Conservation (phyloP, 2,329 filamentous ascomycete genomes). For the Fusarium euwallaceae region DNA sequence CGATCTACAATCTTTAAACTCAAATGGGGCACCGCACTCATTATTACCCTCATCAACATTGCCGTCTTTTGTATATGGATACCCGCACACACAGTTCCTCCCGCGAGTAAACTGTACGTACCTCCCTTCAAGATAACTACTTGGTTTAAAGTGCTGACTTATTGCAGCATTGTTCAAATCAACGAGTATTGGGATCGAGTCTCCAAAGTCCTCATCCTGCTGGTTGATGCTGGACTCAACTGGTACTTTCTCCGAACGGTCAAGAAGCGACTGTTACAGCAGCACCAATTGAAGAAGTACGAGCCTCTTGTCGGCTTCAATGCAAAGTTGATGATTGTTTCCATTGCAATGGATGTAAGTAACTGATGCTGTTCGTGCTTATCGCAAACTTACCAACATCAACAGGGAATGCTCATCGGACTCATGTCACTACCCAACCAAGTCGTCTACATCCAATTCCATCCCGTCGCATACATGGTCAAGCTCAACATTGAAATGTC, state of each 20-base stretch:
- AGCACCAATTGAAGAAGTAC: constrained; percentile 64
- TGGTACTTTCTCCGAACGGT: constrained; percentile 64
- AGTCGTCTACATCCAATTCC: constrained; percentile 62
- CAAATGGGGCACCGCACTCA: constrained; percentile 60
- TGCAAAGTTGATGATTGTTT: constrained; percentile 62
- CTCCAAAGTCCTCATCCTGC: constrained; percentile 64
- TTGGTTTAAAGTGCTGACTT: background rate
- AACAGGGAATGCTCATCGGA: constrained; percentile 47
- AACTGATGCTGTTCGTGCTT: accelerated
- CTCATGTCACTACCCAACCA: constrained; percentile 52
- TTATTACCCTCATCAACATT: constrained; percentile 65
- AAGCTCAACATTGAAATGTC: constrained; percentile 68
- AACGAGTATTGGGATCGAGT: constrained; percentile 67
- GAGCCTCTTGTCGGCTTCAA: constrained; percentile 64
- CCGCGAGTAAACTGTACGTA: constrained; percentile 52
- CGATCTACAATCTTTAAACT: constrained; percentile 53
- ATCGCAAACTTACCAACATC: accelerated
- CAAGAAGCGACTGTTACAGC: constrained; percentile 60
- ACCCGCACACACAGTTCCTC: constrained; percentile 58
- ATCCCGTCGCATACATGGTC: constrained; percentile 65
- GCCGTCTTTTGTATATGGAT: constrained; percentile 68
- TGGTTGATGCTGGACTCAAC: constrained; percentile 65
- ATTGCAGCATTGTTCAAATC: constrained; percentile 52
- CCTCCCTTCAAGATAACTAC: too few relatives aligned
- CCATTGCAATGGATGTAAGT: constrained; percentile 63